Conservation (phyloP, 2,329 filamentous ascomycete species). For the Alternaria sp. region DNA sequence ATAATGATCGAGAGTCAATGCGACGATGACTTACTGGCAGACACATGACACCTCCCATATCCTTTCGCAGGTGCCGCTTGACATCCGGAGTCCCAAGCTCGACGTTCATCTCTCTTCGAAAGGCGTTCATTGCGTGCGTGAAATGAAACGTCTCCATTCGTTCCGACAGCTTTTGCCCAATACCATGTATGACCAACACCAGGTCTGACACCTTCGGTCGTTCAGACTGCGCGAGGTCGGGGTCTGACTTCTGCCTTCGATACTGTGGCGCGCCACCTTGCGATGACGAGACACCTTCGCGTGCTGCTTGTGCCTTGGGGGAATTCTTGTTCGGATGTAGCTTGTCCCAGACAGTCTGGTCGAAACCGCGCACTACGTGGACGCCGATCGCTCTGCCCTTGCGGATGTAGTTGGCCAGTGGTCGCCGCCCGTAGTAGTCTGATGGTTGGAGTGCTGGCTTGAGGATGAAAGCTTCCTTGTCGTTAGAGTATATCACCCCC, state of each 20-base stretch:
- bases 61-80: constrained; percentile 74
- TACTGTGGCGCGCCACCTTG: constrained; percentile 52
- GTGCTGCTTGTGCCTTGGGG: constrained; percentile 50
- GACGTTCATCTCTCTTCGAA: constrained; percentile 83
- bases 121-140: constrained; percentile 91
- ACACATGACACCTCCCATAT: constrained; percentile 91
- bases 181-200: constrained; percentile 90
- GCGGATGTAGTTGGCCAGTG: constrained; percentile 78
- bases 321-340: constrained; percentile 64
- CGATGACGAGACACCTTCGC: constrained; percentile 53
- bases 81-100: constrained; percentile 78
- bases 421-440: constrained; percentile 79
- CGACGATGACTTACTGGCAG: constrained; percentile 62
- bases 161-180: constrained; percentile 95
- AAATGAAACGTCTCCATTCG: constrained; percentile 96
- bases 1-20: background rate
- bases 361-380: constrained; percentile 87
- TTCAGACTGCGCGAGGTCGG: constrained; percentile 67
- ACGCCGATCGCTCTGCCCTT: constrained; percentile 84
- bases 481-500: constrained; percentile 86
- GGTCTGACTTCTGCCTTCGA: constrained; percentile 56
- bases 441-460: constrained; percentile 87
- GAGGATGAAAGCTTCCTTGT: constrained; percentile 78
- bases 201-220: constrained; percentile 81
- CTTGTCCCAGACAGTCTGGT: constrained; percentile 76